Base-by-base conservation (phyloP, 495 filamentous ascomycete species). In the Neurospora sp. region DNA sequence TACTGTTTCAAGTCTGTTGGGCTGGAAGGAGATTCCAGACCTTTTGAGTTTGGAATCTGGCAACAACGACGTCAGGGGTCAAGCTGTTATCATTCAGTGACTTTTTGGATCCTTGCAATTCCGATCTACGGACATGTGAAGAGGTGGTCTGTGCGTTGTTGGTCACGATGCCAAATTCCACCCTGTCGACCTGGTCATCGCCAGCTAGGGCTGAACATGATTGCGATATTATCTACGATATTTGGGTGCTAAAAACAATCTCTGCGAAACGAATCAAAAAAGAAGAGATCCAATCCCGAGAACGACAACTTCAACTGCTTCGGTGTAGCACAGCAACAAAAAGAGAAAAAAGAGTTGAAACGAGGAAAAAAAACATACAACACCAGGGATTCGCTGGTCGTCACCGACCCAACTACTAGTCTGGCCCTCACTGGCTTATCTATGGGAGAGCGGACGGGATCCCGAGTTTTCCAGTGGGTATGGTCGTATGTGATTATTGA, bases 401-500 rank as follows among this genome's bases (percentile, higher is more conserved):
- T 31, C 27, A 31, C 27, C 27, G 27, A 31, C 27, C 27, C 27
- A 31, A 31, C 27, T 31, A 31, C 27, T 84, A 53, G 46, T 53
- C 46, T 53, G 46, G 10, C 46, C 44, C 44, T 48, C 44, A 48
- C n/a, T 22, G 31, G 31, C 31, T 35, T 35, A 35, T 35, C 31
- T 35, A 35, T 35, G 31, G 31, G 31, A 35, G 31, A 85, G 82
- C 84, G 83, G 83, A 86, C 84, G 84, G 84, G 83, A 83, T 83
- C 80, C 83, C 84, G 83, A 81, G 76, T 81, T 80, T 72, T 84
- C 83, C 46, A 53, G n/a, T 53, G 46, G 46, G 20, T 59, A 59
- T 59, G 48, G 48, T 59, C 20, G 48, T 59, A 59, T 59, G 48
- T 44, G 42, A 0, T 3, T 9, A 0, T 10, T 1, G 0, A 9